Conservation (phyloP, 1,139 yeast genomes). For the Protomyces lactucae-debilis region DNA sequence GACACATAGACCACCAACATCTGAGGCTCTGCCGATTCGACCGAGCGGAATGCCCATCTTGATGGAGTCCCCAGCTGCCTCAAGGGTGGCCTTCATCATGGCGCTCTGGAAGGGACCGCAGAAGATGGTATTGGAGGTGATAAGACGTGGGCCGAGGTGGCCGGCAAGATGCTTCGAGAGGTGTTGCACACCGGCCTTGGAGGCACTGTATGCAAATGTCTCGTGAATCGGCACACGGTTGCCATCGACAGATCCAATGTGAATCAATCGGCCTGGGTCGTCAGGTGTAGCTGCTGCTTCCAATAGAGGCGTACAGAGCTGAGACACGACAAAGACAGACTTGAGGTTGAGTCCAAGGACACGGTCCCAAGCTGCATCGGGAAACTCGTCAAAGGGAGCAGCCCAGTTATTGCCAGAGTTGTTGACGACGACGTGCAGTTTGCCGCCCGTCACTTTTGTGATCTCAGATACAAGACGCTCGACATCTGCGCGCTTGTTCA, state of each 20-base stretch:
- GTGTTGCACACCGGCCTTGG: conserved; percentile 74
- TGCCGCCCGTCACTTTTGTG: conserved; percentile 40
- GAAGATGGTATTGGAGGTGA: conserved; percentile 64
- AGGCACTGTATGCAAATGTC: conserved; percentile 60
- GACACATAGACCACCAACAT: conserved; percentile 55
- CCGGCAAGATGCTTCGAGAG: conserved; percentile 65
- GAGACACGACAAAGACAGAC: conserved; percentile 67
- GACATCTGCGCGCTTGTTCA: conserved; percentile 52
- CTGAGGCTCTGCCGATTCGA: conserved; percentile 61
- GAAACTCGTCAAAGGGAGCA: conserved; percentile 57
- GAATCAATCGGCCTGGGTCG: conserved; percentile 63
- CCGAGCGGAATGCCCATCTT: conserved; percentile 50
- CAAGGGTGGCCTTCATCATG: conserved; percentile 66
- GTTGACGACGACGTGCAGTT: conserved; percentile 61
- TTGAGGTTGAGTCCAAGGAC: conserved; percentile 57
- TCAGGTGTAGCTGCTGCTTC: conserved; percentile 51
- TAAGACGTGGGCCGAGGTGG: conserved; percentile 61
- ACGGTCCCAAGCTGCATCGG: conserved; percentile 56
- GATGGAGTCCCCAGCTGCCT: conserved; percentile 50
- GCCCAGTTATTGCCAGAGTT: conserved; percentile 87
- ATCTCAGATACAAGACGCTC: conserved; percentile 48
- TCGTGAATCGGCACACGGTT: conserved; percentile 34
- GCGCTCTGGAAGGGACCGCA: conserved; percentile 76
- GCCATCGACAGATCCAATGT: conserved; percentile 60
- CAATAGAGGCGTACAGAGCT: conserved; percentile 56